Evolutionary conservation across 208 protist species (phyloP).

Genomic region (Leishmania gerbilli): DNA sequence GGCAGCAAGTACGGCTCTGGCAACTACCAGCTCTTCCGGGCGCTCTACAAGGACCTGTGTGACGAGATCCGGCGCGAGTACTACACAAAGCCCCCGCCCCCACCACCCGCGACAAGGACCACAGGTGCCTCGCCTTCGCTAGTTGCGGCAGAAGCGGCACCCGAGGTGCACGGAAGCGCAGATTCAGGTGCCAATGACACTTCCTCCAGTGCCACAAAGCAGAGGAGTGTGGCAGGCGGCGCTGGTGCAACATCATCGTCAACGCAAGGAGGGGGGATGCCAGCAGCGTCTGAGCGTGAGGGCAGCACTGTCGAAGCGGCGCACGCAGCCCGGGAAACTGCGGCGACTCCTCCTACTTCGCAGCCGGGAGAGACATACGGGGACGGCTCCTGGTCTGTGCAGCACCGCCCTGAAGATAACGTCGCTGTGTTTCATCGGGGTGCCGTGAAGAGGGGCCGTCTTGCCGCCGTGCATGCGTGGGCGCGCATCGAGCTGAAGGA

Average conservation of each 20-base stretch:
- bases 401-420: conserved; percentile 51
- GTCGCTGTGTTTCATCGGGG: conserved; percentile 47
- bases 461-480: conserved; percentile 63
- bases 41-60: conserved; percentile 82
- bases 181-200: neutral
- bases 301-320: neutral
- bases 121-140: neutral
- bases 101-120: conserved; percentile 21
- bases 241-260: neutral
- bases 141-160: neutral
- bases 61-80: conserved; percentile 79
- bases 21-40: conserved; percentile 73
- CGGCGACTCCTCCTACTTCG: neutral
- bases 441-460: conserved; percentile 37
- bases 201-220: neutral
- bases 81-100: conserved; percentile 68
- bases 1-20: conserved; percentile 65
- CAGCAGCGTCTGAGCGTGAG: neutral
- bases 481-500: conserved; percentile 58
- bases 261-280: neutral
- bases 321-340: neutral
- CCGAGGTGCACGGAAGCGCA: neutral
- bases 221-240: neutral
- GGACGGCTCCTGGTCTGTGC: conserved; percentile 50
- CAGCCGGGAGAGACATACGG: conserved; percentile 21